Base-by-base conservation (phyloP, 1,139 yeast genomes). In the Debaryomycetaceae sp. region DNA sequence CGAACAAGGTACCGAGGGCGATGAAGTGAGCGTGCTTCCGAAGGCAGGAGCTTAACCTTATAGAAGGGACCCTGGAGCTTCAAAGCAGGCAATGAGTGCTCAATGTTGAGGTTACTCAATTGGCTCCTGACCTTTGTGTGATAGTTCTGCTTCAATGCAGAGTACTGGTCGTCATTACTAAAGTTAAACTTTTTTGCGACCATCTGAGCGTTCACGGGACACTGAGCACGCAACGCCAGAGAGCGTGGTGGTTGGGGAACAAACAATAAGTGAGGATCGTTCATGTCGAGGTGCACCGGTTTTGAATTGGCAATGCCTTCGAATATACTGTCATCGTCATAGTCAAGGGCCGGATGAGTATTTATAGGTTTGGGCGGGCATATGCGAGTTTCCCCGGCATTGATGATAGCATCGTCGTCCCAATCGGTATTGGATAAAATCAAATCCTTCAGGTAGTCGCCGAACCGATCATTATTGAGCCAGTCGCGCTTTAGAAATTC, bases 91-190 rank as follows among this genome's bases (percentile, higher is more conserved):
- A 77, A 68, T 0, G 96, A 74, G 52, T 92, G 98, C 44, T 92
- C 98, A 36, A 92, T 86, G 33, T 73, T 78, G 38, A 92, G 63
- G 40, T 90, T 85, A 33, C 97, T 94, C 45, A 92, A 77, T 14
- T 94, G 93, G 4, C 95, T 77, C 51, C 99, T 76, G 22, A 90
- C 85, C 58, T 85, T 87, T 27, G 94, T 77, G 47, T 85, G 93
- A 49, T 87, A 86, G 43, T 86, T 87, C 37, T 77, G 81, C 46
- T 80, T 81, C 43, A 92, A 62, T 33, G 79, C 55, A 35, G 83
- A 94, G 49, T 92, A 92, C 27, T 80, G 82, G 26, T 72, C 68
- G 51, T 92, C 98, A 51, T 92, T 92, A 7, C 96, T 86, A 23
- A 87, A 68, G 47, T 83, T 81, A 54, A 81, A 87, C 39, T 73